Conservation (phyloP, 2,329 filamentous ascomycete genomes). For the Talaromyces atroroseus region DNA sequence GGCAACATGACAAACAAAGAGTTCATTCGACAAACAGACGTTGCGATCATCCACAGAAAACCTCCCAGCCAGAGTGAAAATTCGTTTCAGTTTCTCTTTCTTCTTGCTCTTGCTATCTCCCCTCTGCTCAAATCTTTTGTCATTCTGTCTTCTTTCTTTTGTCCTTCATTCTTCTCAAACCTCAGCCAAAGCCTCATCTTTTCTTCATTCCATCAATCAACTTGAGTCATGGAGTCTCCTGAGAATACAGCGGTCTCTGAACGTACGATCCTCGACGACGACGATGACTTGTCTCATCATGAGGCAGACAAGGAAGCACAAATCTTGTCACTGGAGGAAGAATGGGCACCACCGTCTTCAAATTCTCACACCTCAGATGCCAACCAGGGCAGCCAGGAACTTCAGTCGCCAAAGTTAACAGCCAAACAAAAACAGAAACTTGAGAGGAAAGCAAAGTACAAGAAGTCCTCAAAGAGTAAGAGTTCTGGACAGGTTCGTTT, state of each 20-base stretch:
- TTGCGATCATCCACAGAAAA: not conserved
- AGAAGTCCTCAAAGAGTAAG: slow-evolving; percentile 10
- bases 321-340: not conserved
- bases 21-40: not conserved
- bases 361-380: not conserved
- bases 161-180: too few relatives aligned
- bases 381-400: not conserved
- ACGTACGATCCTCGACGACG: not conserved
- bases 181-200: too few relatives aligned
- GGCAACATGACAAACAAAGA: not conserved
- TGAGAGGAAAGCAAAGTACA: slow-evolving; percentile 9
- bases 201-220: too few relatives aligned
- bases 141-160: not conserved
- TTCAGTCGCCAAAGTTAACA: not conserved
- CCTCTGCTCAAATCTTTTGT: too few relatives aligned
- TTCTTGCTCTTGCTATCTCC: too few relatives aligned
- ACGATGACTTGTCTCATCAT: not conserved
- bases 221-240: not conserved
- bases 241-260: not conserved
- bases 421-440: slow-evolving; percentile 7
- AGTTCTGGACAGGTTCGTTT: slow-evolving; percentile 10
- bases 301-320: not conserved
- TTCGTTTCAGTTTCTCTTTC: too few relatives aligned
- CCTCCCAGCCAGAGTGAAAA: not conserved
- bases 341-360: not conserved